Evolutionary conservation across 2,329 filamentous ascomycete species (phyloP).

Genomic region (Dothistroma septosporum): DNA sequence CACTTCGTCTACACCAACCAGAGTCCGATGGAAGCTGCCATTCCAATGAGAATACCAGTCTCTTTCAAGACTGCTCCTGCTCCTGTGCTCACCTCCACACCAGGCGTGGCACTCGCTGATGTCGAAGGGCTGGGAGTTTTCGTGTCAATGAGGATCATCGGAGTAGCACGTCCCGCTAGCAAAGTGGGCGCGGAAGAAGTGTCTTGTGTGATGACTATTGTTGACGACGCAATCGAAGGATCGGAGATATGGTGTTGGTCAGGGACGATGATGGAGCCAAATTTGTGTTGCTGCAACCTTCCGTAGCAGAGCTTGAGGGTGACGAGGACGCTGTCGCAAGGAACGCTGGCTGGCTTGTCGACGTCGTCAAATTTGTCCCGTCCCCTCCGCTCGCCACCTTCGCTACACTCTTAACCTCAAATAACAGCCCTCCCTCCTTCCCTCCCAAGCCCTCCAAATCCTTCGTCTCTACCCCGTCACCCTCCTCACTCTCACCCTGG

Average conservation of each 20-base stretch:
- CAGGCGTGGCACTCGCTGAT: too few species aligned
- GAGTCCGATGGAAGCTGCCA: too few species aligned
- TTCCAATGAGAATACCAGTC: too few species aligned
- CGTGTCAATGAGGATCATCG: neutral
- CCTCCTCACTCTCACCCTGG: neutral
- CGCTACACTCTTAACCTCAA: neutral
- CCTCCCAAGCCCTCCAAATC: neutral
- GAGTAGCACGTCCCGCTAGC: neutral
- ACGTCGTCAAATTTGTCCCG: neutral
- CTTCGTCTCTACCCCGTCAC: neutral
- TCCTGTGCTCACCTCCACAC: too few species aligned
- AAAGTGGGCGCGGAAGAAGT: neutral
- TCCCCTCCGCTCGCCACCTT: neutral
- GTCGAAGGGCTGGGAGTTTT: too few species aligned
- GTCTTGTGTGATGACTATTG: neutral
- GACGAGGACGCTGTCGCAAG: neutral
- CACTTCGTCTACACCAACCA: too few species aligned
- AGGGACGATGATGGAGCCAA: neutral
- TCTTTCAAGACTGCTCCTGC: too few species aligned
- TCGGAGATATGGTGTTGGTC: neutral
- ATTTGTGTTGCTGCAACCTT: neutral
- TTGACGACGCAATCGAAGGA: neutral
- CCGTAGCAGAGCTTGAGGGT: neutral
- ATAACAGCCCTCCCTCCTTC: neutral
- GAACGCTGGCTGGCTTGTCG: neutral